phyloP scores from a whole-genome alignment of 805 yeast species.

The Yamadazyma phyllophila region DNA sequence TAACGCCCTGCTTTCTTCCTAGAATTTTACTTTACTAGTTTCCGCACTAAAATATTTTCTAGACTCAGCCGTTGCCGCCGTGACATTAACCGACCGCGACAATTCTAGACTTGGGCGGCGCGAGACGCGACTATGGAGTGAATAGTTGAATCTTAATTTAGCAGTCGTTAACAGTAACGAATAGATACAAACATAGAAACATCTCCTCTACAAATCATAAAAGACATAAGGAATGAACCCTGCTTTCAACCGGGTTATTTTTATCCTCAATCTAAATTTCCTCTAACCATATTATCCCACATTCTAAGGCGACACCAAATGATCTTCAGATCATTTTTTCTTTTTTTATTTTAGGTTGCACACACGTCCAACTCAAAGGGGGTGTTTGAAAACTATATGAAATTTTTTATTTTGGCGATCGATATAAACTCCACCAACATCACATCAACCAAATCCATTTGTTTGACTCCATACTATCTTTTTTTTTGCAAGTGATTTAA shows the following conservation, averaged over 20 bases:
- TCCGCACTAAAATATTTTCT: neutral
- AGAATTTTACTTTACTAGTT: neutral
- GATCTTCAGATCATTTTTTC: neutral
- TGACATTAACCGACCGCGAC: neutral
- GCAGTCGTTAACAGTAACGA: too few species aligned
- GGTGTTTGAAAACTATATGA: conserved; percentile 1
- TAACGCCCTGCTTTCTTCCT: conserved; percentile 4
- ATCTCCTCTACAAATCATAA: too few species aligned
- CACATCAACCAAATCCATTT: neutral
- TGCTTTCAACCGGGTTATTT: too few species aligned
- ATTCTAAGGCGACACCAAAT: neutral
- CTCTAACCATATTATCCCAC: neutral
- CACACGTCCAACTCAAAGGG: conserved; percentile 4
- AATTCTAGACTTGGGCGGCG: neutral
- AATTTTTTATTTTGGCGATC: neutral
- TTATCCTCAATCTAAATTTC: neutral
- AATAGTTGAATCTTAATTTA: neutral
- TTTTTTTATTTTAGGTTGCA: neutral
- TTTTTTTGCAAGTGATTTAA: neutral
- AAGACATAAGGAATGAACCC: too few species aligned
- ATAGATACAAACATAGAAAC: too few species aligned
- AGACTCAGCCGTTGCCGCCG: neutral
- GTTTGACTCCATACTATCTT: neutral
- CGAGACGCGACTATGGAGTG: neutral
- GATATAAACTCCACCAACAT: neutral